A percentile compares a stretch with the other conserved stretches of the same genome.
Evolutionary conservation across 2,329 filamentous ascomycete genomes (phyloP).

Genomic region (Ophiocordyceps camponoti-leonardi): DNA sequence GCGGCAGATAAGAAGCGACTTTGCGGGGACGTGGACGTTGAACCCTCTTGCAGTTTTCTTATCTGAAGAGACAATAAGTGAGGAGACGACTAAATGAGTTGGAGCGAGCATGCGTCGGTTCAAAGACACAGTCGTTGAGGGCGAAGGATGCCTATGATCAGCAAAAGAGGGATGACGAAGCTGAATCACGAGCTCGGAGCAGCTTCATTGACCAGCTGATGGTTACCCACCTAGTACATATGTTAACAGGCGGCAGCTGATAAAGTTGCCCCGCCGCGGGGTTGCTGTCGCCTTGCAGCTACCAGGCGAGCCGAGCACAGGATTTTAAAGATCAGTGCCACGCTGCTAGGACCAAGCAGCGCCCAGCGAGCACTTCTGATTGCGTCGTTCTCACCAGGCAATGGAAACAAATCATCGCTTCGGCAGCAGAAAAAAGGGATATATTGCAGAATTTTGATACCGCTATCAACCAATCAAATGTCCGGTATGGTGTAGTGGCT

Average conservation of each 20-base stretch:
- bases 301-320: not conserved
- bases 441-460: too few species aligned
- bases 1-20: too few species aligned
- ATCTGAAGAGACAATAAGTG: too few species aligned
- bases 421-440: too few species aligned
- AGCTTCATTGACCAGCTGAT: not conserved
- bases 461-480: constrained; percentile 1
- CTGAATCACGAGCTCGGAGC: not conserved
- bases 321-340: too few species aligned
- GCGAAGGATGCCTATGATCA: not conserved
- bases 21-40: too few species aligned
- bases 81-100: too few species aligned
- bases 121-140: not conserved
- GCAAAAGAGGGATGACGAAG: not conserved
- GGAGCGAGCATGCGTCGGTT: not conserved
- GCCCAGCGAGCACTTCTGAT: not conserved
- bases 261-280: not conserved
- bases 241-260: not conserved
- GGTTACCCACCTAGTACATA: too few species aligned
- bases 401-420: not conserved
- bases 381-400: too few species aligned
- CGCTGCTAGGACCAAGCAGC: not conserved
- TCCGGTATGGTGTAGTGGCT: constrained; percentile 20
- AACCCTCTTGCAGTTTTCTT: too few species aligned
- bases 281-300: not conserved